phyloP scores from a whole-genome alignment of 2,329 filamentous ascomycete genomes.

The Lachnellula arida region DNA sequence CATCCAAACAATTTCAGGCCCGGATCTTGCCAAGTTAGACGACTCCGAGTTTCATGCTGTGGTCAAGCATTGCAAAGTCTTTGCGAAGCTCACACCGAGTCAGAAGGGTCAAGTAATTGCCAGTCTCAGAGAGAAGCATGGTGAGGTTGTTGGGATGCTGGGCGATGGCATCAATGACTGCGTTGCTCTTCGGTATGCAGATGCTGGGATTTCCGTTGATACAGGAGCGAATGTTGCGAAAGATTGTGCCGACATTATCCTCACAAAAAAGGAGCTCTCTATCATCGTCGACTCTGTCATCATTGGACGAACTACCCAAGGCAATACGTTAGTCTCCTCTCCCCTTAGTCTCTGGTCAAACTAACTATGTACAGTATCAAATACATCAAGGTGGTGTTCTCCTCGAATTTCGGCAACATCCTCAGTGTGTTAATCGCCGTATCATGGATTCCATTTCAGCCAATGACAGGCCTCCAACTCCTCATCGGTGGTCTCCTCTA shows the following conservation, averaged over 20 bases:
- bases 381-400: slow-evolving; percentile 10
- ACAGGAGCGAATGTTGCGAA: slow-evolving; percentile 8
- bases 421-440: neutral
- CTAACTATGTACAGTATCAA: slow-evolving; percentile 3
- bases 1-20: slow-evolving; percentile 7
- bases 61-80: slow-evolving; percentile 13
- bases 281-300: slow-evolving; percentile 7
- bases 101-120: slow-evolving; percentile 12
- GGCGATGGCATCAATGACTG: slow-evolving; percentile 15
- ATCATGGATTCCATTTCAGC: slow-evolving; percentile 5
- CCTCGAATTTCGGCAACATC: slow-evolving; percentile 6
- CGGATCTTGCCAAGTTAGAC: slow-evolving; percentile 4
- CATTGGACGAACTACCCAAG: slow-evolving; percentile 5
- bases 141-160: slow-evolving; percentile 12
- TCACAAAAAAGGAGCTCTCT: slow-evolving; percentile 10
- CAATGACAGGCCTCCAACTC: slow-evolving; percentile 6
- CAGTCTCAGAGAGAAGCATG: slow-evolving; percentile 34
- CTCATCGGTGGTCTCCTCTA: slow-evolving; percentile 6
- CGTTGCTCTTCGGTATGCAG: slow-evolving; percentile 6
- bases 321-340: slow-evolving; percentile 9
- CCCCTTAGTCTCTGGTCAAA: neutral
- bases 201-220: slow-evolving; percentile 11
- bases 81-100: slow-evolving; percentile 24
- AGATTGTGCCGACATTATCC: slow-evolving; percentile 9
- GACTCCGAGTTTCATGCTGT: slow-evolving; percentile 1